Base-by-base conservation (phyloP, 495 filamentous ascomycete species). In the Trichoderma reesei region DNA sequence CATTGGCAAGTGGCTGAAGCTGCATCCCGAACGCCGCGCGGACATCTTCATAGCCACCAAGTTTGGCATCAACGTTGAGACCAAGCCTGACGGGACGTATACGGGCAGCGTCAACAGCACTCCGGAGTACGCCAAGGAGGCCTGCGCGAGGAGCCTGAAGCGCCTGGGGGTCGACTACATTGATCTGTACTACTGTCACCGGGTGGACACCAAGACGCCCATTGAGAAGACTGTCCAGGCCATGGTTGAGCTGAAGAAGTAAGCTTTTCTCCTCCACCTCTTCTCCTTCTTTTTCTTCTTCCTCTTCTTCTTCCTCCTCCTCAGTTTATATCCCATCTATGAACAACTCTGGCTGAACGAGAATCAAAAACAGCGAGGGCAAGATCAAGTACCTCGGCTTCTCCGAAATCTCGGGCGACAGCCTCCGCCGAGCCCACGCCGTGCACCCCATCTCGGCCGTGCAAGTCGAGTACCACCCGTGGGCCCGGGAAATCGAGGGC, bases 181-280 rank as follows among this genome's bases (percentile, higher is more conserved):
- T 41, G 86, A 90, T 65, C 70, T 90, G 10, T 87, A 81, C 66
- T 88, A 88, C 65, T 72, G 76, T 39, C 86, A 88, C 67, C 79
- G 80, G 0, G 73, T 82, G 16, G 80, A 84, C 63, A 61, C 67
- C 5, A 75, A 75, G 54, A 82, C 83, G 0, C 87, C 87, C 0
- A 78, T 90, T 34, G 88, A 90, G 72, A 83, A 85, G 71, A 87
- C 79, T 59, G 79, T 88, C 67, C 72, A 68, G n/a, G 79, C 72
- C 11, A 66, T 88, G 74, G 75, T 69, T 26, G 69, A 80, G 67
- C 65, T 79, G 4, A 75, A 78, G 61, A 67, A 73, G 59, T 41
- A 61, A 60, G 36, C 7, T 10, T 1, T 11, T 38, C 18, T n/a
- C 26, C 8, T 26, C 11, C n/a, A 44, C n/a, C n/a, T n/a, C n/a